A percentile compares a stretch with the other conserved stretches of the same genome.
phyloP scores from a whole-genome alignment of 805 yeast species.

The Lipomyces sp. region DNA sequence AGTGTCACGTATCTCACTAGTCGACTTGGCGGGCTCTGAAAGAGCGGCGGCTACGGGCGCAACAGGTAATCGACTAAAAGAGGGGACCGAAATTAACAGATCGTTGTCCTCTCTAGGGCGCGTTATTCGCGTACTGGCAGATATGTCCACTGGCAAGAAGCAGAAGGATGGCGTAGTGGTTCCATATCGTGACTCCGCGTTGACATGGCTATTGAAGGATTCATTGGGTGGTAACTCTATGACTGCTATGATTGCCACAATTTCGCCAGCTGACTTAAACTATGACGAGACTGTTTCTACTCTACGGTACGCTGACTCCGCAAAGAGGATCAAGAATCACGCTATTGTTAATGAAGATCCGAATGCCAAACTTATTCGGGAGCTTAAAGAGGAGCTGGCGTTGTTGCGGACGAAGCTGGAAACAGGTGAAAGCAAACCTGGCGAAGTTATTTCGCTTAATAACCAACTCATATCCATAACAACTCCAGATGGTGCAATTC shows the following conservation, averaged over 20 bases:
- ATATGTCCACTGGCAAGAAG: conserved; percentile 56
- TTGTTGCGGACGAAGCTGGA: conserved; percentile 30
- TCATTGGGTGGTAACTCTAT: conserved; percentile 84
- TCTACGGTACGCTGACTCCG: conserved; percentile 75
- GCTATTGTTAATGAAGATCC: conserved; percentile 59
- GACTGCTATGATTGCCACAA: conserved; percentile 85
- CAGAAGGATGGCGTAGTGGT: conserved; percentile 41
- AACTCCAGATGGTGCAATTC: conserved; percentile 32
- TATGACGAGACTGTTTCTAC: conserved; percentile 80
- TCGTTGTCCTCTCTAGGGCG: conserved; percentile 79
- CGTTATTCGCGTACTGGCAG: conserved; percentile 59
- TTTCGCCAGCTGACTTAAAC: conserved; percentile 66
- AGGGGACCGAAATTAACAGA: conserved; percentile 77
- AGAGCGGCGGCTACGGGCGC: conserved; percentile 67
- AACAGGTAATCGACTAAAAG: conserved; percentile 51
- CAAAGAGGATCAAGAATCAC: conserved; percentile 66
- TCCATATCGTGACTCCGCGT: conserved; percentile 74
- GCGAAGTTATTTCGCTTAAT: neutral
- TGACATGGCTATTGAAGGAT: conserved; percentile 77
- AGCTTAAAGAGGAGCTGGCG: conserved; percentile 40
- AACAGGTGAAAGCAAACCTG: neutral
- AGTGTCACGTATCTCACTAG: conserved; percentile 63
- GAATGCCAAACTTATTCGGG: conserved; percentile 38
- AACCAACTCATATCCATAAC: conserved; percentile 20
- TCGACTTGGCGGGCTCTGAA: conserved; percentile 86